phyloP scores from a whole-genome alignment of 495 filamentous ascomycete species.

The Saxophila tyrrhenica region DNA sequence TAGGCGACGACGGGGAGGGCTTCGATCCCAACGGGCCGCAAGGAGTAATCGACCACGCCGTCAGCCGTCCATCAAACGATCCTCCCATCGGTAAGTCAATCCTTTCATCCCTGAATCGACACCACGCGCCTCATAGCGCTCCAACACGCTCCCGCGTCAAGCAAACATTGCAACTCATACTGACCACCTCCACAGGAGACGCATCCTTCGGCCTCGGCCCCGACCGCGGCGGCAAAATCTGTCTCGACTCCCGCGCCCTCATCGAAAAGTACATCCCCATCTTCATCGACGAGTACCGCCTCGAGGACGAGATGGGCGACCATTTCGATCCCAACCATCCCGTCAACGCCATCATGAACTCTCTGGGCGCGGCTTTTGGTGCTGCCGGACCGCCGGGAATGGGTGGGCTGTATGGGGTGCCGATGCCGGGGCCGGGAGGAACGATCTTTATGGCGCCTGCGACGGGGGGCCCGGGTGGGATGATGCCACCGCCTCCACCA shows the following conservation, averaged over 20 bases:
- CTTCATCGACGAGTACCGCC: constrained; percentile 19
- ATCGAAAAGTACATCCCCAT: constrained; percentile 3
- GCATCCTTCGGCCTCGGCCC: background rate
- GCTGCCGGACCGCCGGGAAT: background rate
- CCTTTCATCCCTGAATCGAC: too few relatives aligned
- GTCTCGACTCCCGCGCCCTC: constrained; percentile 1
- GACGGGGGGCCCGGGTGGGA: background rate
- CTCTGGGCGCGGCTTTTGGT: background rate
- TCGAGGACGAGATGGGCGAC: constrained; percentile 1
- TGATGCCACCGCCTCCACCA: background rate
- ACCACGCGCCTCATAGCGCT: too few relatives aligned
- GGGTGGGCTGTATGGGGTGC: background rate
- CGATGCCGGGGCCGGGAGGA: background rate
- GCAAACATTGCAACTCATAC: too few relatives aligned
- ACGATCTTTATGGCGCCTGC: background rate
- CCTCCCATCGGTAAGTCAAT: too few relatives aligned
- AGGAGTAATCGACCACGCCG: too few relatives aligned
- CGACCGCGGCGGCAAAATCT: constrained; percentile 12
- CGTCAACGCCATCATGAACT: background rate
- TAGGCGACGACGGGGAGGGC: too few relatives aligned
- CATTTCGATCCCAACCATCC: background rate
- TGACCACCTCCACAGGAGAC: too few relatives aligned
- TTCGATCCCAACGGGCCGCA: too few relatives aligned
- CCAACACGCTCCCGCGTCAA: too few relatives aligned
- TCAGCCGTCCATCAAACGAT: too few relatives aligned